These are phyloP conservation scores for Fusarium sp. DNA, from an alignment of 2,329 filamentous ascomycete species.

Conservation along the genomic window DNA sequence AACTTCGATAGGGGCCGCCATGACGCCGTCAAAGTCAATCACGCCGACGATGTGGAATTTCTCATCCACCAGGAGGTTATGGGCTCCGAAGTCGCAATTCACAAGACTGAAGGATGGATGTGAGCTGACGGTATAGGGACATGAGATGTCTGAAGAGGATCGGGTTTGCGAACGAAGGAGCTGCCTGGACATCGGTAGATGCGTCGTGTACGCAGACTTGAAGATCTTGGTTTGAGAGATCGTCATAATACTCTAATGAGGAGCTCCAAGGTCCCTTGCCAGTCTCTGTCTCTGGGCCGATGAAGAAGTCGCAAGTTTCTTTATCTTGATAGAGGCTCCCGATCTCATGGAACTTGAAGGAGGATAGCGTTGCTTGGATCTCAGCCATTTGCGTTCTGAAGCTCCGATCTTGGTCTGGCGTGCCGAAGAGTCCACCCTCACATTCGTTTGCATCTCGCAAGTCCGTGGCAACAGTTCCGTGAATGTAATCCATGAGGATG, in stretches of 20 bases:
- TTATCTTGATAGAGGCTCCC: not conserved
- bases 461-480: not conserved
- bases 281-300: not conserved
- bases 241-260: not conserved
- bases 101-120: not conserved
- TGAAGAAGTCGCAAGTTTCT: not conserved
- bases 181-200: not conserved
- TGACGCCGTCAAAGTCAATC: not conserved
- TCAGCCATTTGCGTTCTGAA: not conserved
- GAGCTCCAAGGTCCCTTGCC: not conserved
- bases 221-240: not conserved
- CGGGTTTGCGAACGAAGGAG: not conserved
- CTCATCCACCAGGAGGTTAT: not conserved
- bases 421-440: not conserved
- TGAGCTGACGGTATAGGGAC: not conserved
- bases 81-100: not conserved
- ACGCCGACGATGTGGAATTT: not conserved
- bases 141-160: not conserved
- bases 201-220: not conserved
- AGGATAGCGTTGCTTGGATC: not conserved
- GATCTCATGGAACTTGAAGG: not conserved
- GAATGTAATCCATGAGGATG: not conserved
- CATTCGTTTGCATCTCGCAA: not conserved
- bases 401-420: not conserved
- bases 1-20: not conserved